These are phyloP conservation scores for Usnea hakonensis DNA, from an alignment of 495 filamentous ascomycete genomes.

Conservation along the genomic window DNA sequence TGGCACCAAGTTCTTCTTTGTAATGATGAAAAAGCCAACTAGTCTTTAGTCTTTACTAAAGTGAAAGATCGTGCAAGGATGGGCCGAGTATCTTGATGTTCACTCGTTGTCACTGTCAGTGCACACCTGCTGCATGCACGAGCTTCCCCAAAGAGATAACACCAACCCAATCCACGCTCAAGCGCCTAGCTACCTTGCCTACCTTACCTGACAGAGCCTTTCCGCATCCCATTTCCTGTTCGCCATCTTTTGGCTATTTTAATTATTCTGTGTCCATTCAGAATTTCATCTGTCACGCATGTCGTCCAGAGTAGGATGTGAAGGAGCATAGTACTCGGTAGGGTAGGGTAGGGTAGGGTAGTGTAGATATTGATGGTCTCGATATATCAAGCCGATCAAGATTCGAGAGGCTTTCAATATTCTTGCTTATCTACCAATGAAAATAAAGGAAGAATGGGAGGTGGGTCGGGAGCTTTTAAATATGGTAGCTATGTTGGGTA, in stretches of 20 bases:
- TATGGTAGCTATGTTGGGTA: slow-evolving; percentile 8
- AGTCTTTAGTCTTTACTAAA: too few relatives aligned
- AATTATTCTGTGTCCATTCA: neutral
- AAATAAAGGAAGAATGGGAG: neutral
- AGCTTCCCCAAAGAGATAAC: neutral
- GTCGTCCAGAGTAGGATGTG: neutral
- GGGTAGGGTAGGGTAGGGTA: neutral
- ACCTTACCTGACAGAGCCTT: too few relatives aligned
- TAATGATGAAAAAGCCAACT: too few relatives aligned
- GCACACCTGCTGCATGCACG: neutral
- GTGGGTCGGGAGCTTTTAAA: slow-evolving; percentile 9
- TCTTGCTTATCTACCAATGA: slow-evolving; percentile 13
- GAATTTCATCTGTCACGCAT: neutral
- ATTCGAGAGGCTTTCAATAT: slow-evolving; percentile 12
- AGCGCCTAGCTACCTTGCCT: neutral
- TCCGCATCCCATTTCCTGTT: neutral
- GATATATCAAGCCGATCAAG: neutral
- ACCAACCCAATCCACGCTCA: neutral
- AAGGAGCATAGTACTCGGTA: too few relatives aligned
- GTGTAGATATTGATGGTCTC: neutral
- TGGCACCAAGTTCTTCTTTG: too few relatives aligned
- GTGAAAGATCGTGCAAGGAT: slow-evolving; percentile 14
- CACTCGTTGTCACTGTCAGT: neutral
- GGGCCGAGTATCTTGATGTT: slow-evolving; percentile 9
- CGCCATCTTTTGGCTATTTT: neutral